phyloP scores from a whole-genome alignment of 2,329 filamentous ascomycete genomes.

The Rhinocladiella similis region DNA sequence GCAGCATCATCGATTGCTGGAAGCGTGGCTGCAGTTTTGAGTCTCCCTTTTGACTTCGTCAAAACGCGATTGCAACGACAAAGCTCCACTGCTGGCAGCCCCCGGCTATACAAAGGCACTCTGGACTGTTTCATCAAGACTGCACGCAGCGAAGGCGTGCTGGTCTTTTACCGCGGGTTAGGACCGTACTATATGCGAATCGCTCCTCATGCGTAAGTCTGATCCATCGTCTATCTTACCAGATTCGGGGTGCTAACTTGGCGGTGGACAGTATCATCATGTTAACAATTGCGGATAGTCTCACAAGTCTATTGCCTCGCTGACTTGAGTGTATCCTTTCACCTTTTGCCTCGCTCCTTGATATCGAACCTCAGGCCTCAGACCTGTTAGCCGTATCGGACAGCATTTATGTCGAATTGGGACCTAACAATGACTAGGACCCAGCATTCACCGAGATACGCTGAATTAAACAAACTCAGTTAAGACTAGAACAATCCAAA shows the following conservation, averaged over 20 bases:
- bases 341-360: too few species aligned
- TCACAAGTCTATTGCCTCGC: too few species aligned
- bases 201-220: slow-evolving; percentile 90
- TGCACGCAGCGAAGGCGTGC: slow-evolving; percentile 70
- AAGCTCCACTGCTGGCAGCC: slow-evolving; percentile 73
- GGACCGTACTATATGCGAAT: slow-evolving; percentile 95
- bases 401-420: too few species aligned
- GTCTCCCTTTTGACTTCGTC: slow-evolving; percentile 95
- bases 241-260: slow-evolving; percentile 30
- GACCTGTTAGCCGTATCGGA: too few species aligned
- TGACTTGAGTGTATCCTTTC: too few species aligned
- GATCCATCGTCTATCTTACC: slow-evolving; percentile 24
- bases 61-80: slow-evolving; percentile 98
- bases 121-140: slow-evolving; percentile 84
- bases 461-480: too few species aligned
- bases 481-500: too few species aligned
- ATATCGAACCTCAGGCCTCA: too few species aligned
- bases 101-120: slow-evolving; percentile 84
- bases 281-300: slow-evolving; percentile 70
- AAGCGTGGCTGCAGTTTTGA: slow-evolving; percentile 97
- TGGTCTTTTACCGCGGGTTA: slow-evolving; percentile 95
- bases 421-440: too few species aligned
- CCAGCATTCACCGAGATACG: too few species aligned
- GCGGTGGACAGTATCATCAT: slow-evolving; percentile 63
- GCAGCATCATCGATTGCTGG: slow-evolving; percentile 86